Base-by-base conservation (phyloP, 2,329 filamentous ascomycete species). In the Cladosporium phlei region DNA sequence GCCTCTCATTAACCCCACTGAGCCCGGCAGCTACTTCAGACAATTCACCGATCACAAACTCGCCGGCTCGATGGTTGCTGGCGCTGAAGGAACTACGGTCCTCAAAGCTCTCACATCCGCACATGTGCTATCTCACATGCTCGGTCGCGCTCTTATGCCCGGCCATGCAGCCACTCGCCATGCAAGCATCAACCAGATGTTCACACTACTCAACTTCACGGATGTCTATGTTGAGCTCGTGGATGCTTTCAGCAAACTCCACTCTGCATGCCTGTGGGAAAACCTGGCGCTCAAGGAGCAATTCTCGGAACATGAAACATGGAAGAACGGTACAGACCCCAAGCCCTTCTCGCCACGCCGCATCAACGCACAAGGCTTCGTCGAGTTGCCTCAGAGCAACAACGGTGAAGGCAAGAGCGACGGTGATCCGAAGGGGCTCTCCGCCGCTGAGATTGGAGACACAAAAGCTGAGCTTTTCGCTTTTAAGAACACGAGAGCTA, bases 231-330 rank as follows among this genome's bases (percentile, higher is more conserved):
- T 80, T 34, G 69, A 74, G n/a, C 70, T 96, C 28, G 77, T 95
- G 19, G 78, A 80, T 52, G 81, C 82, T 20, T 76, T 97, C 25
- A 89, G 88, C 3, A 82, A 82, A 19, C 70, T 98, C 12, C 77
- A 96, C 54, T 79, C 86, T 32, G 83, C 84, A 43, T 86, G 88
- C 49, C 76, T 95, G n/a, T 84, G 83, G 66, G 91, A 98, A 65
- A 86, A 94, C 54, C 85, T 90, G 27, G 72, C 83, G 1, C 72
- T 96, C 34, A 78, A 85, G 54, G 82, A 80, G 40, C 75, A 79
- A 43, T 83, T 95, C 38, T 88, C 91, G 1, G 76, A 82, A 27
- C 73, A 81, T 48, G 76, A 82, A 28, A 73, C 81, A 49, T 86
- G 83, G 83, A 69, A 70, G 51, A 66, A 68, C 38, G 64, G 67